These are phyloP conservation scores for Sporothrix curviconia DNA, from an alignment of 2,329 filamentous ascomycete species.

Conservation along the genomic window DNA sequence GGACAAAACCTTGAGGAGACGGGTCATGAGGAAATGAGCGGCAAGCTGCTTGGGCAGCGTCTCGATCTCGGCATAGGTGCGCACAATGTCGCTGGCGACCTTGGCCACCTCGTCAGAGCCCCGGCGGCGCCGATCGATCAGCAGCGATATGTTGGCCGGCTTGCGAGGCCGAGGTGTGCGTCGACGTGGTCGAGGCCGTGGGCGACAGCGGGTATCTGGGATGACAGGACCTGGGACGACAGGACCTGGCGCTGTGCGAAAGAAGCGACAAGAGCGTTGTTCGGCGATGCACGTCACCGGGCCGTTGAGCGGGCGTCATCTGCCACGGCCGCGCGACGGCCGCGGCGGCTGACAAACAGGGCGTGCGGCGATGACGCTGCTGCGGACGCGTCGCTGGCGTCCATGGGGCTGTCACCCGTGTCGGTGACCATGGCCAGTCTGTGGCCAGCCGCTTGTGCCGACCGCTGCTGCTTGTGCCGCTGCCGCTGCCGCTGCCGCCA, in stretches of 20 bases:
- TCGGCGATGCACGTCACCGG: not conserved
- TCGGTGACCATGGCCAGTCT: too few relatives aligned
- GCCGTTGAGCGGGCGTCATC: not conserved
- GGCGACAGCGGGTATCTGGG: not conserved
- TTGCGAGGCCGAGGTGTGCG: too few relatives aligned
- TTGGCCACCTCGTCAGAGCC: not conserved
- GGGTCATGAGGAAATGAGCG: not conserved
- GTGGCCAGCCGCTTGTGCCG: too few relatives aligned
- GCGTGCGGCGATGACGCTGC: too few relatives aligned
- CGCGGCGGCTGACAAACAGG: too few relatives aligned
- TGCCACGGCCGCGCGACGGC: not conserved
- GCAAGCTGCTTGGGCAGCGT: constrained; percentile 3
- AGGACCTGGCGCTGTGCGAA: too few relatives aligned
- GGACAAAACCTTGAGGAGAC: not conserved
- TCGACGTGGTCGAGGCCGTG: not conserved
- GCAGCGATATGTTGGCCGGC: not conserved
- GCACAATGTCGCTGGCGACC: not conserved
- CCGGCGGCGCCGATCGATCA: not conserved
- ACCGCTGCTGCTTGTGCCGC: too few relatives aligned
- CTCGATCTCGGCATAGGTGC: not conserved
- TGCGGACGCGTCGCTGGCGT: too few relatives aligned
- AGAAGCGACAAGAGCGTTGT: too few relatives aligned
- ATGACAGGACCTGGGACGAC: too few relatives aligned
- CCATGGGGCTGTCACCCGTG: too few relatives aligned
- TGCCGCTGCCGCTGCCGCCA: not conserved